Percentiles rank a stretch among this genome's conserved stretches.
Conservation (phyloP, 371 early-diverging fungal genomes). For the Mucor lusitanicus region DNA sequence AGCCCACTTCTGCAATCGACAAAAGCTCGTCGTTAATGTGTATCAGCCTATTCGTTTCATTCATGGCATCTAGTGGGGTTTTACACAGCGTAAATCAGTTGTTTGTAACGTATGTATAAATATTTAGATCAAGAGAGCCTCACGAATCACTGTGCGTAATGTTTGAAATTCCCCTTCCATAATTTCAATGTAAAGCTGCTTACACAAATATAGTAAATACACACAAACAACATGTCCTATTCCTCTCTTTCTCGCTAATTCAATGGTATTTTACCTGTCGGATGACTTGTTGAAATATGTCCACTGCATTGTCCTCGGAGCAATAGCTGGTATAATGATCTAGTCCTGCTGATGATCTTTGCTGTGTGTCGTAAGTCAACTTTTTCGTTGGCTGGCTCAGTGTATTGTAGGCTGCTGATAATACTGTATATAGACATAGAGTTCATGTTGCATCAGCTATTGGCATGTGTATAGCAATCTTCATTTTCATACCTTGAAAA, state of each 20-base stretch:
- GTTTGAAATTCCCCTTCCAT: conserved; percentile 71
- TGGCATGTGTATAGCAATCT: not conserved
- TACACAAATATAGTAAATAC: not conserved
- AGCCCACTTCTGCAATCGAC: conserved; percentile 56
- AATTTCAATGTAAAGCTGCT: conserved; percentile 58
- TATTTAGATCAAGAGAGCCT: conserved; percentile 19
- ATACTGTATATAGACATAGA: conserved; percentile 26
- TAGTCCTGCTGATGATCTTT: conserved; percentile 24
- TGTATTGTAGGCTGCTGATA: conserved; percentile 62
- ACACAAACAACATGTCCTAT: not conserved
- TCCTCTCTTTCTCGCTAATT: too few relatives aligned
- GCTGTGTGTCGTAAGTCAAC: conserved; percentile 56
- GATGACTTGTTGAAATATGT: conserved; percentile 58
- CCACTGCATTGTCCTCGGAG: conserved; percentile 30
- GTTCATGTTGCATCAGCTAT: not conserved
- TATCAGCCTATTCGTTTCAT: conserved; percentile 51
- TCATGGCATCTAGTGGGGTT: conserved; percentile 36
- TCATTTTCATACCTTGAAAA: conserved; percentile 51
- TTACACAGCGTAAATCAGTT: not conserved
- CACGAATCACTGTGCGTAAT: conserved; percentile 62
- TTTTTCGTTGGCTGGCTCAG: conserved; percentile 56
- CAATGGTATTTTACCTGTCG: conserved; percentile 53
- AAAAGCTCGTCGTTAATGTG: conserved; percentile 62
- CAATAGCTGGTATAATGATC: conserved; percentile 27
- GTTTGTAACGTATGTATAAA: not conserved